Evolutionary conservation across 306 rosid genomes (phyloP), one percentile per base, ranked within the genome.

Genomic region (Cicer arietinum): DNA sequence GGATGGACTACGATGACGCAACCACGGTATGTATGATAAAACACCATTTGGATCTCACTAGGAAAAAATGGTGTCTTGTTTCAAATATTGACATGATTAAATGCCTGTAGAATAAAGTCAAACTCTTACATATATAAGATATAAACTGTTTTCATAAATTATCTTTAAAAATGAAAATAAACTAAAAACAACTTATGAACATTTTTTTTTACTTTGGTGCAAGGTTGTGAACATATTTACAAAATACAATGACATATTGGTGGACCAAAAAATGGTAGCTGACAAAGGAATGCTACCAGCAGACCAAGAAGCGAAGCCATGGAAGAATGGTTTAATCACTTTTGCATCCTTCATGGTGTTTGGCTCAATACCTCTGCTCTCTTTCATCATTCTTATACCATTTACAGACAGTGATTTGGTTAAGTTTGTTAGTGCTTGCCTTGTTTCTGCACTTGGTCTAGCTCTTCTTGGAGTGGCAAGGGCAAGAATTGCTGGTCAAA

Each of bases 151-250:
- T 30, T 3, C 37, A 30, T 30, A 30, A 30, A 30, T 30, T 30
- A 3, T 30, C 4, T 3, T 30, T 2, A 42, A 42, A 9, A 43
- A 7, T 43, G 46, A 8, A 43, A 43, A 8, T 43, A 7, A 9
- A 43, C 2, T 8, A 0, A 30, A 0, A 30, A 43, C 46, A 42
- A 6, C 10, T 43, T 43, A 43, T 43, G 37, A 30, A 3, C 5
- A 30, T 30, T 67, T 11, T 22, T 67, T 11, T 30, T 30, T 3
- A 10, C 41, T 51, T 62, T 74, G 73, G 59, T 66, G 72, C 41
- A 83, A 89, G 91, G 88, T 85, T 72, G 95, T 89, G 88, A 71
- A 77, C 67, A 81, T 84, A 82, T 87, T 91, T 22, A 82, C 88
- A 48, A 86, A 88, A 64, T 86, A 88, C 86, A 81, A 69, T 22